Evolutionary conservation across 306 rosid species (phyloP).

Genomic region (Dalbergia cochinchinensis): DNA sequence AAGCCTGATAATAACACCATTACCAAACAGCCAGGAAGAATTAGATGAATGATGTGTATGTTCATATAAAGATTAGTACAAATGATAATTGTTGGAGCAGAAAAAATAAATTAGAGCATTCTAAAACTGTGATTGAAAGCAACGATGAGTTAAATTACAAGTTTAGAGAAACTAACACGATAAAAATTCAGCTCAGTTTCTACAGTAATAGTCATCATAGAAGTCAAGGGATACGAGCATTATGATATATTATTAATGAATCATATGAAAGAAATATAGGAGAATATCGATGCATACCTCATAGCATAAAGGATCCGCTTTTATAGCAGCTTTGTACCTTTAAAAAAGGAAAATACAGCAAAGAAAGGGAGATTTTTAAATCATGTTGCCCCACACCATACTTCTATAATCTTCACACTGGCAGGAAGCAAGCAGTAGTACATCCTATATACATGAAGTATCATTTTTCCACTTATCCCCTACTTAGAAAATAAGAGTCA

Average conservation of each 20-base stretch:
- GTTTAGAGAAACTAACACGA: slow-evolving; percentile 29
- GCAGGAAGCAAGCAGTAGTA: slow-evolving; percentile 22
- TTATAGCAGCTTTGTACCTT: slow-evolving; percentile 97
- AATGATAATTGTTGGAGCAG: slow-evolving; percentile 1
- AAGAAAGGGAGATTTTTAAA: slow-evolving; percentile 35
- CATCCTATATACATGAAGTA: not conserved
- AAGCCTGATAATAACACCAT: slow-evolving; percentile 66
- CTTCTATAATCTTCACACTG: slow-evolving; percentile 14
- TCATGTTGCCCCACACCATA: slow-evolving; percentile 24
- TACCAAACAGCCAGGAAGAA: slow-evolving; percentile 40
- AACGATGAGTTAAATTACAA: slow-evolving; percentile 25
- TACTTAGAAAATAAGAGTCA: not conserved
- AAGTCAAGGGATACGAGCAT: slow-evolving; percentile 14
- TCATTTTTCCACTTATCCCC: slow-evolving; percentile 2
- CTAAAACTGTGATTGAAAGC: slow-evolving; percentile 4
- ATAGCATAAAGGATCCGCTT: slow-evolving; percentile 95
- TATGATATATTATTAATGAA: slow-evolving; percentile 21
- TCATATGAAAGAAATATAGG: slow-evolving; percentile 25
- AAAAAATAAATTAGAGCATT: slow-evolving; percentile 2
- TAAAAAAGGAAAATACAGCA: slow-evolving; percentile 43
- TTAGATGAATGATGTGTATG: slow-evolving; percentile 22
- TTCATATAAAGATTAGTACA: slow-evolving; percentile 17
- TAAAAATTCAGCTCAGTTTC: slow-evolving; percentile 15
- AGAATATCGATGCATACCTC: slow-evolving; percentile 70
- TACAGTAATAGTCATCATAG: not conserved